Conservation (phyloP, 2,329 filamentous ascomycete species). For the Trichophaea hybrida region DNA sequence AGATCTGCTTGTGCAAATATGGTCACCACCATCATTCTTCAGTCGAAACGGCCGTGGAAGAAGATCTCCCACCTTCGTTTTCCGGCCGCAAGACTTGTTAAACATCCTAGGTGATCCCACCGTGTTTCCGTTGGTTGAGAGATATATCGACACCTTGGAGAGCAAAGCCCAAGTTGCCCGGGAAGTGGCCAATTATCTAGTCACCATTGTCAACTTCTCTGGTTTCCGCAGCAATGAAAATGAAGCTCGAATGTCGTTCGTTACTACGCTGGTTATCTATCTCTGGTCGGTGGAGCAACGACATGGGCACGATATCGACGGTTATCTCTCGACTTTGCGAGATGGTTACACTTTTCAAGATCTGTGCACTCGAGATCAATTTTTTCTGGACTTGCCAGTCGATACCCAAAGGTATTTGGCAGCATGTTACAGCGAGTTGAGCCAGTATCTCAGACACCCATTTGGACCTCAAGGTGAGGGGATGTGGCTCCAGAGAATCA, state of each 20-base stretch:
- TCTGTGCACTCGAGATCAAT: conserved; percentile 16
- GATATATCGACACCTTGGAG: conserved; percentile 19
- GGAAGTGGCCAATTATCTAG: conserved; percentile 17
- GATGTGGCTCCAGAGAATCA: conserved; percentile 20
- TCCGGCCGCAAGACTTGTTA: conserved; percentile 15
- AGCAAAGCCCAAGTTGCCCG: conserved; percentile 11
- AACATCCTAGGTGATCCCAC: conserved; percentile 18
- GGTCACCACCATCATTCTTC: conserved; percentile 23
- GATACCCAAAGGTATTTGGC: conserved; percentile 12
- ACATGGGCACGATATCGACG: conserved; percentile 21
- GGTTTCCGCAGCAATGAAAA: conserved; percentile 13
- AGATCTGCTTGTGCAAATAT: conserved; percentile 22
- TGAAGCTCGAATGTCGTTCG: conserved; percentile 6
- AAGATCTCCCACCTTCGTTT: conserved; percentile 1
- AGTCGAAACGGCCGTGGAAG: conserved; percentile 5
- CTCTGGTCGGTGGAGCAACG: conserved; percentile 21
- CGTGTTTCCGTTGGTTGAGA: conserved; percentile 13
- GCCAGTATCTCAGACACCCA: conserved; percentile 16
- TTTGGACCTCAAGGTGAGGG: conserved; percentile 18
- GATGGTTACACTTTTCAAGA: conserved; percentile 16
- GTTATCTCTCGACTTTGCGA: conserved; percentile 13
- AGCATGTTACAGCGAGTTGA: conserved; percentile 16
- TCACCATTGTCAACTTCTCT: conserved; percentile 14
- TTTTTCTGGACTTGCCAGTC: conserved; percentile 11
- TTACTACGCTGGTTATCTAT: conserved; percentile 15